Base-by-base conservation (phyloP, 768 basidiomycete species). In the Boletus barrowsii region DNA sequence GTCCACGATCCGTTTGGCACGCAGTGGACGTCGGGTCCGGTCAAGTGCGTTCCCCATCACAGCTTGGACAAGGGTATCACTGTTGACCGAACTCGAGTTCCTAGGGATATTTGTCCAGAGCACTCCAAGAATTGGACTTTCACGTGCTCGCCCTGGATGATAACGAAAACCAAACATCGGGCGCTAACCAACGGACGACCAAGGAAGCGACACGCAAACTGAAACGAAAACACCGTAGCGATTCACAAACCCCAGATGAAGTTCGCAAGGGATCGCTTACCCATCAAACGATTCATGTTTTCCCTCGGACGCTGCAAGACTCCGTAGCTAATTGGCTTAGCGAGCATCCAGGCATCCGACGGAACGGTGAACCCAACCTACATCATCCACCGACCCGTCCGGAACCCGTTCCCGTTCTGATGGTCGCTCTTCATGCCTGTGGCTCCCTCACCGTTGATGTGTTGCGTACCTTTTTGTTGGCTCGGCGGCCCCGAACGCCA, bases 1-100 rank as follows among this genome's bases (percentile, higher is more conserved):
- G 53, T 62, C 37, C 68, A 42, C 39, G 65, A 18, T 44, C 62
- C 29, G 56, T 63, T n/a, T 58, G 53, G 55, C 79, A 82, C 56
- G 79, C 81, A 29, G 87, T 90, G 33, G 88, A 90, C 56, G 75
- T 89, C 41, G 88, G 88, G 18, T 84, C 88, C 8, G 88, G 88
- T 15, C 87, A 88, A 66, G 84, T 84, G 52, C 41, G 62, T 69
- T 10, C 11, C 33, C 6, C 59, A 29, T 56, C 54, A 20, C 22
- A 30, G 37, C 42, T 9, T 10, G 32, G 8, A 9, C 20, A 13
- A 13, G 37, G 26, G 10, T 35, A 11, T 40, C 18, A 33, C 57
- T 13, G 22, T 47, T 13, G 42, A 47, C 47, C n/a, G 30, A 57
- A 45, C 24, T 29, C 40, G 35, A 43, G 22, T 51, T 20, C 24